Conservation (phyloP, 2,329 filamentous ascomycete species). For the Sarocladiaceae sp. region DNA sequence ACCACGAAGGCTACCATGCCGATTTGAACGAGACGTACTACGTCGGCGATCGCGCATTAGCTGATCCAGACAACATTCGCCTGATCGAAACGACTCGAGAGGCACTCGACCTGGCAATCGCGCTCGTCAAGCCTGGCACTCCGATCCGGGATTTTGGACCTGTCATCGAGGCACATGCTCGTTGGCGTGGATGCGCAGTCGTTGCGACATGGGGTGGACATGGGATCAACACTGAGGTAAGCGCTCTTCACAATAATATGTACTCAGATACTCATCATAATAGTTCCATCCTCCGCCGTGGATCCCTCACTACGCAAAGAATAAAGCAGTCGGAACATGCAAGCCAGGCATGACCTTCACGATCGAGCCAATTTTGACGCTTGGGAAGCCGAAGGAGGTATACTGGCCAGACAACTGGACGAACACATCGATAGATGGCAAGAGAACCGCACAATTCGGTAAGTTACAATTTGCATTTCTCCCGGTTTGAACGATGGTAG, state of each 20-base stretch:
- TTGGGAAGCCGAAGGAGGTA: constrained; percentile 85
- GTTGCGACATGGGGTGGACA: constrained; percentile 96
- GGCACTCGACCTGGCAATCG: constrained; percentile 83
- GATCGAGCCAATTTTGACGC: constrained; percentile 96
- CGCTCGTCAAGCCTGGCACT: constrained; percentile 86
- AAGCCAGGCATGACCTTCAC: constrained; percentile 98
- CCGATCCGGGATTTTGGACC: constrained; percentile 92
- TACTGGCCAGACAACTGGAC: constrained; percentile 99
- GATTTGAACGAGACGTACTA: constrained; percentile 99
- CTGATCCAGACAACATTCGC: constrained; percentile 79
- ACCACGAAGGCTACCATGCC: constrained; percentile 91
- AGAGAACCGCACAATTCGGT: constrained; percentile 89
- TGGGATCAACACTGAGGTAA: constrained; percentile 71
- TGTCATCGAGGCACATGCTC: constrained; percentile 91
- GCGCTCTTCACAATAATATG: too few relatives aligned
- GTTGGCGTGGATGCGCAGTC: constrained; percentile 77
- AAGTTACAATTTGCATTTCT: constrained; percentile 26
- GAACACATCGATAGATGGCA: constrained; percentile 85
- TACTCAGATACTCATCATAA: not conserved
- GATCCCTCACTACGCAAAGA: constrained; percentile 96
- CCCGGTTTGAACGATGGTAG: not conserved
- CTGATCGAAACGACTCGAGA: constrained; percentile 88
- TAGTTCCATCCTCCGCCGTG: constrained; percentile 92
- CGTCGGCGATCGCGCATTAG: constrained; percentile 79
- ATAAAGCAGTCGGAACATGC: constrained; percentile 90